phyloP scores from a whole-genome alignment of 2,329 filamentous ascomycete genomes.

The Pseudopyricularia javanii region DNA sequence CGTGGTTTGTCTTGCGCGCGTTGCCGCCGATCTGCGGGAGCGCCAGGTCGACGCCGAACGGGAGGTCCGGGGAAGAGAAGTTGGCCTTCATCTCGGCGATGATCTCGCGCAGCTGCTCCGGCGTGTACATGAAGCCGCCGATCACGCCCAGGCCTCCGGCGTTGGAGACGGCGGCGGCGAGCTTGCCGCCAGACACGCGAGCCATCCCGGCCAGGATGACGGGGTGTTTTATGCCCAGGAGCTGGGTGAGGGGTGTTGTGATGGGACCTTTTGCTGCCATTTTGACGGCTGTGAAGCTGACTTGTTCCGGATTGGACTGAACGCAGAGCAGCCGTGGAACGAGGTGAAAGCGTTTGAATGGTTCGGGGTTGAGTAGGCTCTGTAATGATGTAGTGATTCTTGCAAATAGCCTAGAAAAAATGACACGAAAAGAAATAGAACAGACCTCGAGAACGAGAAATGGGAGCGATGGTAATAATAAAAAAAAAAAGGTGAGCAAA shows the following conservation, averaged over 20 bases:
- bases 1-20: slow-evolving; percentile 85
- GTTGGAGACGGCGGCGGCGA: slow-evolving; percentile 80
- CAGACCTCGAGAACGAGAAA: too few species aligned
- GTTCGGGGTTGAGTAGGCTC: too few species aligned
- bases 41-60: slow-evolving; percentile 86
- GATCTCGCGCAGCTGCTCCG: slow-evolving; percentile 63
- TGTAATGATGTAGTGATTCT: too few species aligned
- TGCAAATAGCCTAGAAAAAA: not conserved
- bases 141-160: slow-evolving; percentile 75
- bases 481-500: too few species aligned
- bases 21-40: slow-evolving; percentile 76
- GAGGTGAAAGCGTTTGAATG: too few species aligned
- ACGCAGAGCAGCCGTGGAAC: not conserved
- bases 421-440: not conserved
- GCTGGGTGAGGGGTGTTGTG: slow-evolving; percentile 63
- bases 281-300: not conserved
- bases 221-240: slow-evolving; percentile 77
- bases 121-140: slow-evolving; percentile 60
- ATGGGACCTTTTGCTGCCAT: slow-evolving; percentile 33
- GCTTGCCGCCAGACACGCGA: slow-evolving; percentile 61
- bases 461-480: too few species aligned
- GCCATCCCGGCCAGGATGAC: slow-evolving; percentile 94
- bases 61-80: slow-evolving; percentile 53
- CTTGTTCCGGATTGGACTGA: not conserved
- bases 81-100: slow-evolving; percentile 75